phyloP scores from a whole-genome alignment of 192 early-diverging fungal genomes.

The Oehlia diaphana region DNA sequence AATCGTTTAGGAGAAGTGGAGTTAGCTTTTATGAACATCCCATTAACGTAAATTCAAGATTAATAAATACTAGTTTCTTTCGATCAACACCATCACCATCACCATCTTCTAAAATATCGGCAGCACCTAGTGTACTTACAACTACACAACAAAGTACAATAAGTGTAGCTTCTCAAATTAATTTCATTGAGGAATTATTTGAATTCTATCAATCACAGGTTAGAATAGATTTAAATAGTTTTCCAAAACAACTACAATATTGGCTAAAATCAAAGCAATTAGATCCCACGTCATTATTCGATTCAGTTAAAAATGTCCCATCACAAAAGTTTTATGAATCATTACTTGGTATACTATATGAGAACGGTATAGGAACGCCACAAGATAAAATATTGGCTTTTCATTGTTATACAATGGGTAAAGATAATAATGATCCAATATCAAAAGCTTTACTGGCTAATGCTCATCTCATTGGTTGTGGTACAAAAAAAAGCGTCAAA shows the following conservation, averaged over 20 bases:
- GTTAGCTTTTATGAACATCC: not conserved
- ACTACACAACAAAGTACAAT: not conserved
- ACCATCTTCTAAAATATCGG: not conserved
- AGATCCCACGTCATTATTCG: not conserved
- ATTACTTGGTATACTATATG: not conserved
- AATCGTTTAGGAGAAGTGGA: not conserved
- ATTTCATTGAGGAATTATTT: not conserved
- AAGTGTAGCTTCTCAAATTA: not conserved
- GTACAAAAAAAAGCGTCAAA: not conserved
- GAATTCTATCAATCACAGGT: not conserved
- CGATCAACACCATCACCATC: not conserved
- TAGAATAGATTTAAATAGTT: not conserved
- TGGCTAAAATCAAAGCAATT: not conserved
- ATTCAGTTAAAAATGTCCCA: not conserved
- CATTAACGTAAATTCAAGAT: not conserved
- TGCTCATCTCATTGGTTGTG: not conserved
- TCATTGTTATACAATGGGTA: not conserved
- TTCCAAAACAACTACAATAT: not conserved
- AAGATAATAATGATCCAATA: not conserved
- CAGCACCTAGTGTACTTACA: too few species aligned
- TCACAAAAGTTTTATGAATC: not conserved
- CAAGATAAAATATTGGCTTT: not conserved
- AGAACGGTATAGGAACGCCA: not conserved
- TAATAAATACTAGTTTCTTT: not conserved
- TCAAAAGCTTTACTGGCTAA: not conserved